phyloP scores from a whole-genome alignment of 2,329 filamentous ascomycete genomes.

The Nemania sp. region DNA sequence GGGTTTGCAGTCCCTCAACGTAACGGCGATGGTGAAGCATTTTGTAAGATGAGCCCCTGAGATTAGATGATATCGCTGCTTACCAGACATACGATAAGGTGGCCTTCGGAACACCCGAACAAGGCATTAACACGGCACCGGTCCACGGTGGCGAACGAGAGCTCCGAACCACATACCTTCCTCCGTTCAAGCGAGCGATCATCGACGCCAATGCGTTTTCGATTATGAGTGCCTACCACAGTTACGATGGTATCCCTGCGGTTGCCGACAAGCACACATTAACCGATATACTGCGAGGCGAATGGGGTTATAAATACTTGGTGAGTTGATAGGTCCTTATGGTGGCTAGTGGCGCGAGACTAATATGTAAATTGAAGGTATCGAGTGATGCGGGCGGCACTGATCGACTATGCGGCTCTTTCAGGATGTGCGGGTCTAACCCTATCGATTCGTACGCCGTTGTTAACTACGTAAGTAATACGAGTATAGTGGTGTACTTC shows the following conservation, averaged over 20 bases:
- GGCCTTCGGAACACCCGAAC: conserved; percentile 75
- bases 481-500: too few relatives aligned
- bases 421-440: conserved; percentile 70
- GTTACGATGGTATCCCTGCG: conserved; percentile 77
- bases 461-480: conserved; percentile 62
- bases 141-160: conserved; percentile 66
- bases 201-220: conserved; percentile 75
- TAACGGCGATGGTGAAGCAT: conserved; percentile 80
- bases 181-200: conserved; percentile 75
- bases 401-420: conserved; percentile 73
- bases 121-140: conserved; percentile 76
- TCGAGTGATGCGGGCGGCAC: conserved; percentile 77
- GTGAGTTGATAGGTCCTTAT: conserved; percentile 53
- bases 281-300: conserved; percentile 74
- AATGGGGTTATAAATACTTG: conserved; percentile 81
- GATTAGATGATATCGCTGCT: conserved; percentile 19
- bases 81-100: conserved; percentile 52
- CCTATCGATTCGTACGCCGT: conserved; percentile 75
- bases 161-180: conserved; percentile 67
- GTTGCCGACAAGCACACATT: conserved; percentile 74
- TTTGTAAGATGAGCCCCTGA: conserved; percentile 61
- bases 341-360: conserved; percentile 33
- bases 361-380: conserved; percentile 49
- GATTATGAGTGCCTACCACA: conserved; percentile 81
- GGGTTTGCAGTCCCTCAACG: conserved; percentile 72